phyloP scores from a whole-genome alignment of 257 asterid genomes.

The Primulina tabacum region DNA sequence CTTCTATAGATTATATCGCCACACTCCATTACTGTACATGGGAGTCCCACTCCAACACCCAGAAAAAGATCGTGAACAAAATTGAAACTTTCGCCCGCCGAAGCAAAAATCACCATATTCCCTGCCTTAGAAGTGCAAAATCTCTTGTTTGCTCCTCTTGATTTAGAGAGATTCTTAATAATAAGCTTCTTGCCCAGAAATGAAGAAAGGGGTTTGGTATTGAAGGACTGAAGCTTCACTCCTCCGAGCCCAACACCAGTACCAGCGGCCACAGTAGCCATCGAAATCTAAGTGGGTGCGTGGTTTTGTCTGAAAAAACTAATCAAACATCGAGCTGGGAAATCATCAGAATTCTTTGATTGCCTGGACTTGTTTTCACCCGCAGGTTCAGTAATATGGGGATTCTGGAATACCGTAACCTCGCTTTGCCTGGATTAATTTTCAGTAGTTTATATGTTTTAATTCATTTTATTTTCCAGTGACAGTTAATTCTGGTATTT shows the following conservation, averaged over 20 bases:
- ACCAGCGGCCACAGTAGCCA: constrained; percentile 63
- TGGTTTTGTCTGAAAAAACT: not conserved
- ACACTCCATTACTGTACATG: constrained; percentile 96
- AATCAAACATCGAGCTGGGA: constrained; percentile 10
- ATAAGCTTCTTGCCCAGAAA: constrained; percentile 61
- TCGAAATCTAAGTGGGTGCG: constrained; percentile 19
- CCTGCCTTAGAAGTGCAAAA: constrained; percentile 30
- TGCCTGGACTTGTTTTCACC: not conserved
- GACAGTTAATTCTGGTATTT: constrained; percentile 56
- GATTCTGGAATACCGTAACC: not conserved
- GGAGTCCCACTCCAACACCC: constrained; percentile 98
- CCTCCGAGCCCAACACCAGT: constrained; percentile 54
- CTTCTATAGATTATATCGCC: constrained; percentile 94
- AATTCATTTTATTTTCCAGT: not conserved
- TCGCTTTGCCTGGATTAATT: constrained; percentile 8
- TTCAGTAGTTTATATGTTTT: not conserved
- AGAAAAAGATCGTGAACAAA: constrained; percentile 57
- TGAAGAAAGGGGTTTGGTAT: constrained; percentile 49
- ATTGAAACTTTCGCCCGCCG: constrained; percentile 46
- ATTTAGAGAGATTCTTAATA: constrained; percentile 34
- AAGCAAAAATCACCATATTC: constrained; percentile 39
- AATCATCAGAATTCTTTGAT: constrained; percentile 26
- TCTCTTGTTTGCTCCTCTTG: constrained; percentile 29
- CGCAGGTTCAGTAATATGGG: not conserved
- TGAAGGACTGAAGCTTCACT: constrained; percentile 42